Conservation (phyloP, 140 eudicot genomes). For the Flaveria floridana region DNA sequence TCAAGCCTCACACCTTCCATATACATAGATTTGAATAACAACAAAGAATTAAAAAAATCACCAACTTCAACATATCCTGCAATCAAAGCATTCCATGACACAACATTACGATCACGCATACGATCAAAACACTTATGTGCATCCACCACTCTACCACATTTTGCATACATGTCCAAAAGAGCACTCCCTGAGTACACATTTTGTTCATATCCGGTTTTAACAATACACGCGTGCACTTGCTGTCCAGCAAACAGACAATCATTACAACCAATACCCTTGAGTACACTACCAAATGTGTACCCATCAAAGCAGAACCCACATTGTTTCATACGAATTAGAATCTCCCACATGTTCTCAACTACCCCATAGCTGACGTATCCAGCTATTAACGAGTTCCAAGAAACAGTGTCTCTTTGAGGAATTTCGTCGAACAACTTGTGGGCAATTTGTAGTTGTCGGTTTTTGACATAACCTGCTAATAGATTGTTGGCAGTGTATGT, state of each 20-base stretch:
- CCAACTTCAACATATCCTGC: constrained; percentile 62
- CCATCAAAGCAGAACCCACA: constrained; percentile 53
- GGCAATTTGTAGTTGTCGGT: constrained; percentile 42
- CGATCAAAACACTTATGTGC: constrained; percentile 53
- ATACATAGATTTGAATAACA: constrained; percentile 53
- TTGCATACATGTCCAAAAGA: constrained; percentile 85
- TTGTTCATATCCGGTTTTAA: constrained; percentile 52
- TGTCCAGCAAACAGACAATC: constrained; percentile 48
- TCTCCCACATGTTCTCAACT: constrained; percentile 48
- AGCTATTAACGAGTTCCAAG: constrained; percentile 79
- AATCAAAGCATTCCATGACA: constrained; percentile 88
- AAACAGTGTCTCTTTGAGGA: constrained; percentile 57
- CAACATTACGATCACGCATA: constrained; percentile 57
- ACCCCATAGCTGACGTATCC: constrained; percentile 56
- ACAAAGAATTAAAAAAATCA: constrained; percentile 40
- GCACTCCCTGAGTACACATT: constrained; percentile 77
- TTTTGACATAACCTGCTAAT: constrained; percentile 44
- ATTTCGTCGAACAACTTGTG: constrained; percentile 73
- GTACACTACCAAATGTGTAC: constrained; percentile 73
- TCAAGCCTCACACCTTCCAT: constrained; percentile 51
- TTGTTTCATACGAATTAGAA: constrained; percentile 55
- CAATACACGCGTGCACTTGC: constrained; percentile 58
- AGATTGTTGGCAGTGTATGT: constrained; percentile 62
- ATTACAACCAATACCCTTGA: constrained; percentile 61
- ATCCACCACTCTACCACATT: constrained; percentile 65